Percentiles rank a stretch among this genome's conserved stretches.
These are phyloP conservation scores for Cystofilobasidium macerans DNA, from an alignment of 768 basidiomycete genomes.

Conservation along the genomic window DNA sequence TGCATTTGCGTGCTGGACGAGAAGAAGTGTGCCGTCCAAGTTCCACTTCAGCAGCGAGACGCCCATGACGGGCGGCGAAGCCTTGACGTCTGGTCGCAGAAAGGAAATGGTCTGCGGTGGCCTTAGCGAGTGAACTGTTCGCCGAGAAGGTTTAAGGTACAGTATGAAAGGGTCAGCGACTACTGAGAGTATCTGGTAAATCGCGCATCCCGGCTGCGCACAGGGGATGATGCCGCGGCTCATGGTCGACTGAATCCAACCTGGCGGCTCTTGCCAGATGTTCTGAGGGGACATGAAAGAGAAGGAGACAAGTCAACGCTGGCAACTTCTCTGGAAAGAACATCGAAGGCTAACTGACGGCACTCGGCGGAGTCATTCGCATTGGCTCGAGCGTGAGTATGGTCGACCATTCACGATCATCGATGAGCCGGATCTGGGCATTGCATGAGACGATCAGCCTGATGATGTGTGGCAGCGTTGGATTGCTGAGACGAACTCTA, in stretches of 20 bases:
- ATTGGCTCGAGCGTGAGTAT: conserved; percentile 51
- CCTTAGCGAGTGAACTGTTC: conserved; percentile 29
- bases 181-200: too few relatives aligned
- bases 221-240: conserved; percentile 82
- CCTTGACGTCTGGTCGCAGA: conserved; percentile 46
- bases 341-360: conserved; percentile 43
- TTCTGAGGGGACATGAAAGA: conserved; percentile 45
- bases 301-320: conserved; percentile 5
- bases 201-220: too few relatives aligned
- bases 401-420: conserved; percentile 62
- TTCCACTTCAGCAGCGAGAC: conserved; percentile 71
- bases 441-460: conserved; percentile 1
- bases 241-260: conserved; percentile 73
- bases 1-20: neutral
- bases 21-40: conserved; percentile 48
- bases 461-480: neutral
- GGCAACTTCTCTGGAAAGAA: neutral
- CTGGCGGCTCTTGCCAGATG: conserved; percentile 73
- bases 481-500: conserved; percentile 45
- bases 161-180: conserved; percentile 39
- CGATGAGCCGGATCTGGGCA: conserved; percentile 59
- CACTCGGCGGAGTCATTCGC: conserved; percentile 46
- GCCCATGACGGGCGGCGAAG: conserved; percentile 57
- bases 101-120: conserved; percentile 27
- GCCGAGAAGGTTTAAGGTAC: conserved; percentile 37